Evolutionary conservation across 1,284 basidiomycete genomes (phyloP), one percentile per base, ranked within the genome.

Genomic region (Malassezia furfur): DNA sequence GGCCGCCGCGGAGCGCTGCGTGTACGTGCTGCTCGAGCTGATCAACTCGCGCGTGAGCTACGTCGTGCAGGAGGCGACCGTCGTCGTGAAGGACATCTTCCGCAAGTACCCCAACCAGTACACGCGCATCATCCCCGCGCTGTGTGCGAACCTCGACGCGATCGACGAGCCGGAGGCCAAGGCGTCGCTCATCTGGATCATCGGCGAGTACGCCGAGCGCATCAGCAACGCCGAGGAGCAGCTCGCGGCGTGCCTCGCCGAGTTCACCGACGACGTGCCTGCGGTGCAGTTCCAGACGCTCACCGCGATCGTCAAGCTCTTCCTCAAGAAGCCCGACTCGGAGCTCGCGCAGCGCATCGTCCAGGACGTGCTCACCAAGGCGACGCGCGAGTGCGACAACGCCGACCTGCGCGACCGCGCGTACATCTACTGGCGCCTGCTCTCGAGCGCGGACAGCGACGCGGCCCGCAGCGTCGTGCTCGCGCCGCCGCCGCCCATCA

Each of bases 51-150:
- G 89, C 32, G 88, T 96, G 53, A 91, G 84, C 78, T 98, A 98
- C 71, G 90, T 98, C 43, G 93, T 98, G 3, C 93, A 98, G 74
- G 94, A 98, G 76, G 91, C 89, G 0, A 88, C 96, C 30, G 90
- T 96, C 1, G 91, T 98, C 5, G 96, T 98, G 85, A 98, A 96
- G 85, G 94, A 98, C 75, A 96, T 98, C 62, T 96, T 98, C 83
- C 83, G 93, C 52, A 87, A 91, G 78, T 98, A 96, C 74, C 94
- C 93, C n/a, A 85, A 85, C 50, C 88, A 88, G 31, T 98, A 96
- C 76, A 94, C 96, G 77, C 89, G 89, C 50, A 87, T 96, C 66
- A 96, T 98, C 65, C 90, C 89, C 1, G 91, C 87, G 1, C 78
- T 98, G 35, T 98, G 93, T 70, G 85, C 89, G 6, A 94, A 91